These are phyloP conservation scores for Thuja plicata DNA, from an alignment of 83 land plant species.

Conservation along the genomic window DNA sequence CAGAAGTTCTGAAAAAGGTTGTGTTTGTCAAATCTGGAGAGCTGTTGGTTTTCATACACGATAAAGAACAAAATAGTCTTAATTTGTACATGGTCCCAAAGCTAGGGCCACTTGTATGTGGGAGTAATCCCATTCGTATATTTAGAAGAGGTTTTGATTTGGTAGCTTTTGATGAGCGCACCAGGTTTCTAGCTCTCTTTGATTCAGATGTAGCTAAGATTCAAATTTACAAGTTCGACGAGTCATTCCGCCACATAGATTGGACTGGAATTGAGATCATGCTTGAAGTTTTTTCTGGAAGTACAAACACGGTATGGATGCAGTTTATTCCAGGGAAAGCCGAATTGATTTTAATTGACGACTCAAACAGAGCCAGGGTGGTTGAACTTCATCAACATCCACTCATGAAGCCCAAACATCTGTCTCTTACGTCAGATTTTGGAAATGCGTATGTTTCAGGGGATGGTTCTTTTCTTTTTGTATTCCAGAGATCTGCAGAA, in stretches of 20 bases:
- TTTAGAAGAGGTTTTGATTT: slow-evolving; percentile 29
- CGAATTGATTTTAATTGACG: slow-evolving; percentile 31
- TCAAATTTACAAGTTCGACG: slow-evolving; percentile 23
- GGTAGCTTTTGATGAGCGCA: slow-evolving; percentile 34
- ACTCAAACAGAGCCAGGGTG: slow-evolving; percentile 22
- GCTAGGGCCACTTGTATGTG: slow-evolving; percentile 4
- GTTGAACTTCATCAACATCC: slow-evolving; percentile 20
- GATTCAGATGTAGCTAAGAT: background rate
- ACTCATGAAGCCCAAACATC: slow-evolving; percentile 28
- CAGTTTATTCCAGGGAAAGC: slow-evolving; percentile 31
- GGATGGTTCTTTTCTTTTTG: slow-evolving; percentile 23
- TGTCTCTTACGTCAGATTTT: slow-evolving; percentile 13
- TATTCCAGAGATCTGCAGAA: background rate
- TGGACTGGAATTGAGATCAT: slow-evolving; percentile 25
- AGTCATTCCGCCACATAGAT: slow-evolving; percentile 18
- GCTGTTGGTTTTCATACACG: slow-evolving; percentile 19
- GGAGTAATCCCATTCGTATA: slow-evolving; percentile 11
- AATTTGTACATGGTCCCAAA: slow-evolving; percentile 13
- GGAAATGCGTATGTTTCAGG: slow-evolving; percentile 17
- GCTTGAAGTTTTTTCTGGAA: slow-evolving; percentile 20
- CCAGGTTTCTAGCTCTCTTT: slow-evolving; percentile 30
- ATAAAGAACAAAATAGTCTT: background rate
- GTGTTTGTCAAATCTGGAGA: slow-evolving; percentile 24
- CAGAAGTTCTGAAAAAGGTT: slow-evolving; percentile 15
- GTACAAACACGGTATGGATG: slow-evolving; percentile 24